These are phyloP conservation scores for Alternaria ethzedia DNA, from an alignment of 2,329 filamentous ascomycete genomes.

Conservation along the genomic window DNA sequence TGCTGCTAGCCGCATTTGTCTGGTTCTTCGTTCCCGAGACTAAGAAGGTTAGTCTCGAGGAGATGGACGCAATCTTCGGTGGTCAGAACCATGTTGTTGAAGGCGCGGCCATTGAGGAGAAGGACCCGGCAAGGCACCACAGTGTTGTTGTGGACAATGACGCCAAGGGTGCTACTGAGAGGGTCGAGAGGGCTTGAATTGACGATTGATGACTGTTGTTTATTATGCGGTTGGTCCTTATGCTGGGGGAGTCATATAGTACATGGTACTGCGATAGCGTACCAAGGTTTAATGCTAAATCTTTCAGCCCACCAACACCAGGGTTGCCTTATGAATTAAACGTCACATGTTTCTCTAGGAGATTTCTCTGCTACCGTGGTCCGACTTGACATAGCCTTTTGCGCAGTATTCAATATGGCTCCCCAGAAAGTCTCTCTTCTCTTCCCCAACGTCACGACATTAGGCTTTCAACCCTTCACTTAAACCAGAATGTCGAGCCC, in stretches of 20 bases:
- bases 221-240: neutral
- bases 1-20: constrained; percentile 50
- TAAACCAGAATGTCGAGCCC: neutral
- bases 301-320: neutral
- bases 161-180: constrained; percentile 27
- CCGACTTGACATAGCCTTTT: neutral
- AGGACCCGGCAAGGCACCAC: constrained; percentile 42
- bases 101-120: constrained; percentile 57
- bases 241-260: neutral
- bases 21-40: constrained; percentile 54
- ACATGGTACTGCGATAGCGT: neutral
- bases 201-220: neutral
- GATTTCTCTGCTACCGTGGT: neutral
- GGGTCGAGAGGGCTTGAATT: constrained; percentile 1
- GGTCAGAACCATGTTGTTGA: constrained; percentile 64
- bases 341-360: neutral
- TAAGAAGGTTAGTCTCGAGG: constrained; percentile 58
- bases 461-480: neutral
- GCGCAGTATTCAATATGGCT: neutral
- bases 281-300: neutral
- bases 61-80: constrained; percentile 64
- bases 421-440: neutral
- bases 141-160: constrained; percentile 28
- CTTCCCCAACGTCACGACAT: no score
- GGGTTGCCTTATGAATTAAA: neutral